Evolutionary conservation across 164 flowering plant species (phyloP), one percentile per base, ranked within the genome.

Genomic region (Aristolochia californica): DNA sequence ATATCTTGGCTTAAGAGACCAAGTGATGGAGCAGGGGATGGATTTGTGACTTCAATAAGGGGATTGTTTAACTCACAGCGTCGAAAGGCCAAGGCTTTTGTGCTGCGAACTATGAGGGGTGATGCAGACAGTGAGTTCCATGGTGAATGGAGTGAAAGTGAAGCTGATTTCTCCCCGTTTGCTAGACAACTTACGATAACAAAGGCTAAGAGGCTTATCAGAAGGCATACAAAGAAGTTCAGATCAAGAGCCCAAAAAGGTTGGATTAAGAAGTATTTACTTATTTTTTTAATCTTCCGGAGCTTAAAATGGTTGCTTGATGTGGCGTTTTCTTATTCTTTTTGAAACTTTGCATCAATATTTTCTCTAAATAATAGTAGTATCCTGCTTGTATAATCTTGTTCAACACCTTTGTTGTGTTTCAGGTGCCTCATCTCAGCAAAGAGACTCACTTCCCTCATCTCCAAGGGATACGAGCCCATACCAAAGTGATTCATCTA

Each of bases 131-230:
- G 76, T 63, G 96, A 88, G 63, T 74, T 75, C 48, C 80, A 70
- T 25, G 97, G 96, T 10, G 99, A 90, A 16, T 88, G 97, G 96
- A 94, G 96, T 60, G 97, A 90, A 63, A 84, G 93, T 71, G 99
- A 94, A 53, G 78, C 62, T 20, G 99, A 94, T 48, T 90, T 79
- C 68, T 84, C 99, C 47, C 93, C 96, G 30, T 94, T 82, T 67
- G 91, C 96, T 28, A 74, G 96, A 68, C 97, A 94, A 65, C 81
- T 90, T 44, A 94, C 97, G 51, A 88, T 90, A 61, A 85, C 91
- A 54, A 93, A 87, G 76, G 88, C 99, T 51, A 88, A 79, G 71
- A 83, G 68, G 68, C 88, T 94, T 44, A 84, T 94, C 24, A 77
- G 93, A 67, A 81, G 95, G 18, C 99, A 90, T 67, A 94, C 99